Evolutionary conservation across 768 basidiomycete species (phyloP).

Genomic region (Arthromyces matolae): DNA sequence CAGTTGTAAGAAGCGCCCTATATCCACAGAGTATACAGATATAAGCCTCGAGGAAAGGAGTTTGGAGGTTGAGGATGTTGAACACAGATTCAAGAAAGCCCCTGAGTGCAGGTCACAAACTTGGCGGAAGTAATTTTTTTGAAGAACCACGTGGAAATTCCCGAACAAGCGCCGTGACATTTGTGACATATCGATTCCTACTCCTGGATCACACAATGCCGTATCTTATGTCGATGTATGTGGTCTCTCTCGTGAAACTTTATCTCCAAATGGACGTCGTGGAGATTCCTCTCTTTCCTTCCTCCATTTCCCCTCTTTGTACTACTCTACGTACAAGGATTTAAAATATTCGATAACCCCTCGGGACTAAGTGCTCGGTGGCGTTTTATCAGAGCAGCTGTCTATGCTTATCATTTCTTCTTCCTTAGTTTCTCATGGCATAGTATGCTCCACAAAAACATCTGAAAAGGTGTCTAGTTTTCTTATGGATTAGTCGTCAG

Average conservation of each 20-base stretch:
- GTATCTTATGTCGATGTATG: conserved; percentile 6
- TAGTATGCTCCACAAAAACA: neutral
- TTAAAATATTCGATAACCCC: neutral
- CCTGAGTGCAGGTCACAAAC: conserved; percentile 20
- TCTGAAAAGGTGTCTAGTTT: neutral
- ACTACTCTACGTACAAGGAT: neutral
- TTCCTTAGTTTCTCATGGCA: neutral
- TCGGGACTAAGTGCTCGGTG: neutral
- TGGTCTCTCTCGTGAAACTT: neutral
- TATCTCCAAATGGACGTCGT: conserved; percentile 11
- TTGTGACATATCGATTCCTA: neutral
- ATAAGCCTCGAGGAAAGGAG: conserved; percentile 6
- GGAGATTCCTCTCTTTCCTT: neutral
- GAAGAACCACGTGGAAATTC: conserved; percentile 20
- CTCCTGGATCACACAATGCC: conserved; percentile 5
- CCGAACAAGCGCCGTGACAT: too few relatives aligned
- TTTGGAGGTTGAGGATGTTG: conserved; percentile 13
- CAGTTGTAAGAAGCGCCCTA: neutral
- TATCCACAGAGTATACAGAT: neutral
- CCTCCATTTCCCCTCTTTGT: neutral
- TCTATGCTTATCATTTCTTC: neutral
- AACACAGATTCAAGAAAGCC: conserved; percentile 18
- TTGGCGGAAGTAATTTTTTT: conserved; percentile 25
- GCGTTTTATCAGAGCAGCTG: too few relatives aligned
- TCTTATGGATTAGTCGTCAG: neutral